These are phyloP conservation scores for Chrysochromulina tobinii DNA, from an alignment of 78 protist species.

Conservation along the genomic window DNA sequence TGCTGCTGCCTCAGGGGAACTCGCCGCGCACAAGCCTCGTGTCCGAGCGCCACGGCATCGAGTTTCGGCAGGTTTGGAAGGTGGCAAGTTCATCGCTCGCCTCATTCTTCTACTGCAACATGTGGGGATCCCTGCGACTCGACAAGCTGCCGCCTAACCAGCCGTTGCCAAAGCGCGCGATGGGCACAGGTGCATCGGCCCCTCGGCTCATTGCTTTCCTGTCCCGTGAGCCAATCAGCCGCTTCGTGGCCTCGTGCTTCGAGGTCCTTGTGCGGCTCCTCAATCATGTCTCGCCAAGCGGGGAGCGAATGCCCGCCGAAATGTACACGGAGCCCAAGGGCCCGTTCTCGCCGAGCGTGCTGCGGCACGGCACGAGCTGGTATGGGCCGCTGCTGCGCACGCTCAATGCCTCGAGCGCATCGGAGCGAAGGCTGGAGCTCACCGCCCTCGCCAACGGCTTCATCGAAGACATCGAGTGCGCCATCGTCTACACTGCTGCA, in stretches of 20 bases:
- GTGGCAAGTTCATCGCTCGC: slow-evolving; percentile 11
- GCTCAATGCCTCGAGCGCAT: too few relatives aligned
- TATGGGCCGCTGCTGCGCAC: too few relatives aligned
- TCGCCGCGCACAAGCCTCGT: neutral
- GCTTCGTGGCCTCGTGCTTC: neutral
- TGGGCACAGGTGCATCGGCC: too few relatives aligned
- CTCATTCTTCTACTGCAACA: slow-evolving; percentile 5
- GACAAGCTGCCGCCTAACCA: neutral
- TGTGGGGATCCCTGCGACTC: neutral
- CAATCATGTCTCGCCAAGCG: neutral
- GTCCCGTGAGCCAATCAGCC: neutral
- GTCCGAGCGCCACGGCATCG: neutral
- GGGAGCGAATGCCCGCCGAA: neutral
- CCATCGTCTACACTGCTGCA: too few relatives aligned
- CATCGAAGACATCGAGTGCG: too few relatives aligned
- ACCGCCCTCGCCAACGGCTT: too few relatives aligned
- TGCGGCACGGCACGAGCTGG: too few relatives aligned
- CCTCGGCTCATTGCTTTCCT: neutral
- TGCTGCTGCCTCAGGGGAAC: neutral
- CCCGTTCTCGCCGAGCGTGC: too few relatives aligned
- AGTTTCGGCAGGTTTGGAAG: slow-evolving; percentile 8
- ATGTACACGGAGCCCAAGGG: neutral
- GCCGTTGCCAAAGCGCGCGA: too few relatives aligned
- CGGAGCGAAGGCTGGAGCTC: too few relatives aligned
- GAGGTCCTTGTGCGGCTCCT: neutral